A percentile compares a stretch with the other conserved stretches of the same genome.
phyloP scores from a whole-genome alignment of 2,329 filamentous ascomycete genomes.

The Diaporthe longicolla region DNA sequence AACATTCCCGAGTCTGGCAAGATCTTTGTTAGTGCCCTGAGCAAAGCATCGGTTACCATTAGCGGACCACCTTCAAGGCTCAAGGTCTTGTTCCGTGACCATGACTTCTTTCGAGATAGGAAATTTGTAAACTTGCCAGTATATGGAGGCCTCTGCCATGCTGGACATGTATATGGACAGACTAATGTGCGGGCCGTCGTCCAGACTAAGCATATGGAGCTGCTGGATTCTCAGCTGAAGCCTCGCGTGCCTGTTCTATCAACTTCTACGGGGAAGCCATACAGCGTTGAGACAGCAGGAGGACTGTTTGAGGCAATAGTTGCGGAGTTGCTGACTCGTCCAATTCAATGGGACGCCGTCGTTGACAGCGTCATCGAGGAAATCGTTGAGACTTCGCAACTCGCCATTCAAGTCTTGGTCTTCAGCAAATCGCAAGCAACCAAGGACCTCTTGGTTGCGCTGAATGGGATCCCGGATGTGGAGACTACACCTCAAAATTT shows the following conservation, averaged over 20 bases:
- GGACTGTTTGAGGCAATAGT: constrained; percentile 49
- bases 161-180: not conserved
- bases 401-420: not conserved
- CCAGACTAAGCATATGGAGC: not conserved
- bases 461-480: not conserved
- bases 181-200: not conserved
- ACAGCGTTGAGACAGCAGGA: constrained; percentile 45
- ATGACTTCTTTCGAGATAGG: constrained; percentile 50
- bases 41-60: constrained; percentile 52
- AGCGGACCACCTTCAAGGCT: constrained; percentile 62
- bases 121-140: constrained; percentile 51
- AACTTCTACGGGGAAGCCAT: constrained; percentile 50
- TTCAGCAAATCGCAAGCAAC: not conserved
- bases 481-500: not conserved
- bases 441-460: not conserved
- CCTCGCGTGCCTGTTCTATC: constrained; percentile 51
- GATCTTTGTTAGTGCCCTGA: constrained; percentile 57
- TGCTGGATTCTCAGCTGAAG: constrained; percentile 5
- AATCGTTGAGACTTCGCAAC: not conserved
- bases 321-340: constrained; percentile 50
- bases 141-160: constrained; percentile 6
- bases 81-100: constrained; percentile 49
- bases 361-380: constrained; percentile 41
- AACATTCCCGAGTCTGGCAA: constrained; percentile 51
- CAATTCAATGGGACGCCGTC: constrained; percentile 51